Evolutionary conservation across 2,329 filamentous ascomycete genomes (phyloP).

Genomic region (Fonsecaea pugnacius): DNA sequence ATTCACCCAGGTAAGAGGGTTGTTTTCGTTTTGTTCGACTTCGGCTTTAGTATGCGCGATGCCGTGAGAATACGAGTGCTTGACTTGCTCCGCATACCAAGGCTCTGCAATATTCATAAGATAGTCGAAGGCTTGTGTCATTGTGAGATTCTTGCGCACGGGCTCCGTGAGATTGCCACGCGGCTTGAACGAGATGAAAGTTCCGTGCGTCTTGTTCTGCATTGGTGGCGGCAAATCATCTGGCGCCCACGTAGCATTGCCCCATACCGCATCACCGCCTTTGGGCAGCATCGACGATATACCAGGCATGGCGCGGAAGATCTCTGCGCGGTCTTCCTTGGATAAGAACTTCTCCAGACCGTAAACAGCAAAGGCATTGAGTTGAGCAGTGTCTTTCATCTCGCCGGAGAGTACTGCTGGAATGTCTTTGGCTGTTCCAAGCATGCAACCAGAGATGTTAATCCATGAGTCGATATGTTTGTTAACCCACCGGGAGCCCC

Average conservation of each 20-base stretch:
- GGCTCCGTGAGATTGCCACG: constrained; percentile 59
- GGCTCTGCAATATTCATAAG: constrained; percentile 76
- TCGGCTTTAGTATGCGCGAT: constrained; percentile 78
- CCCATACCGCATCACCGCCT: constrained; percentile 93
- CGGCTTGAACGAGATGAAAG: constrained; percentile 79
- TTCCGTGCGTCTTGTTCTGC: constrained; percentile 68
- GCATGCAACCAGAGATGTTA: constrained; percentile 97
- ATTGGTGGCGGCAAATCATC: constrained; percentile 75
- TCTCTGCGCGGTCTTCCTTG: constrained; percentile 85
- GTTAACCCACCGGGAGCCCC: constrained; percentile 88
- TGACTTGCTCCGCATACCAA: constrained; percentile 80
- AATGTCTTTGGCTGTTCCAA: constrained; percentile 88
- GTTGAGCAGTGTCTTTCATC: constrained; percentile 96
- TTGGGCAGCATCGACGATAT: constrained; percentile 96
- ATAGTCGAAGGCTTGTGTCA: constrained; percentile 76
- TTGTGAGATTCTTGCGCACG: constrained; percentile 73
- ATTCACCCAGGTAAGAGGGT: constrained; percentile 87
- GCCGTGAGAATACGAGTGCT: constrained; percentile 81
- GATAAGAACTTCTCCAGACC: constrained; percentile 94
- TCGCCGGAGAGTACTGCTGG: constrained; percentile 91
- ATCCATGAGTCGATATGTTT: constrained; percentile 91
- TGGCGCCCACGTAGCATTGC: constrained; percentile 81
- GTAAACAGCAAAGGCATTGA: constrained; percentile 95
- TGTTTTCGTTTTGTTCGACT: constrained; percentile 79
- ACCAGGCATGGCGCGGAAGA: constrained; percentile 96